Conservation (phyloP, 106 monocot genomes). For the Platanthera guangdongensis region DNA sequence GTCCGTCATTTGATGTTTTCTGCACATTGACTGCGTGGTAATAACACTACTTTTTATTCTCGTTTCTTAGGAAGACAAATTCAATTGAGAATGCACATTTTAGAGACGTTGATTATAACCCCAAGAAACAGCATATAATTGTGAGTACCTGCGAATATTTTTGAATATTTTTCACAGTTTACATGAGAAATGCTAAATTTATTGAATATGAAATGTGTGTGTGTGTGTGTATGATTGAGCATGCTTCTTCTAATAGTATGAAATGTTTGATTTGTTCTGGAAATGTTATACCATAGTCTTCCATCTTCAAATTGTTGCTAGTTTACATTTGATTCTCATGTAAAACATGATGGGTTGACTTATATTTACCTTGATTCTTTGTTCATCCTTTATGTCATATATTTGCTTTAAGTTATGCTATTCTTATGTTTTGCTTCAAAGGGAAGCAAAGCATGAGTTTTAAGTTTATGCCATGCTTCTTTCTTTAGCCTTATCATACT, state of each 20-base stretch:
- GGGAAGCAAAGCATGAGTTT: no score
- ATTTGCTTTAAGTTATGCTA: no score
- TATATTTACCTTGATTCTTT: no score
- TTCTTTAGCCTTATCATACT: no score
- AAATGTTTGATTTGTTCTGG: slow-evolving; percentile 2
- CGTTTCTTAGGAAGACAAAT: slow-evolving; percentile 51
- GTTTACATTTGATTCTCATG: background rate
- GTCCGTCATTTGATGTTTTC: background rate
- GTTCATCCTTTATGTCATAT: no score
- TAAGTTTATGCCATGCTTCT: no score
- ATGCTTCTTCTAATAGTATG: background rate
- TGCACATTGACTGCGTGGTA: background rate
- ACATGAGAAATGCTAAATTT: background rate
- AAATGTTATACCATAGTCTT: background rate
- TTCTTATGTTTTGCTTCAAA: no score
- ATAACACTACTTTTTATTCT: background rate
- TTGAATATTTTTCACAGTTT: background rate
- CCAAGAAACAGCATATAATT: slow-evolving; percentile 64
- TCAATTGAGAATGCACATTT: slow-evolving; percentile 77
- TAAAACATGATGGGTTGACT: no score
- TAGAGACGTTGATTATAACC: slow-evolving; percentile 93
- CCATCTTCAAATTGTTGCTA: background rate
- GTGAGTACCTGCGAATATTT: slow-evolving; percentile 63
- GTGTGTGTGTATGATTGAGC: background rate
- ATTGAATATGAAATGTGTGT: background rate